phyloP scores from a whole-genome alignment of 192 early-diverging fungal species.

The Linnemannia elongata region DNA sequence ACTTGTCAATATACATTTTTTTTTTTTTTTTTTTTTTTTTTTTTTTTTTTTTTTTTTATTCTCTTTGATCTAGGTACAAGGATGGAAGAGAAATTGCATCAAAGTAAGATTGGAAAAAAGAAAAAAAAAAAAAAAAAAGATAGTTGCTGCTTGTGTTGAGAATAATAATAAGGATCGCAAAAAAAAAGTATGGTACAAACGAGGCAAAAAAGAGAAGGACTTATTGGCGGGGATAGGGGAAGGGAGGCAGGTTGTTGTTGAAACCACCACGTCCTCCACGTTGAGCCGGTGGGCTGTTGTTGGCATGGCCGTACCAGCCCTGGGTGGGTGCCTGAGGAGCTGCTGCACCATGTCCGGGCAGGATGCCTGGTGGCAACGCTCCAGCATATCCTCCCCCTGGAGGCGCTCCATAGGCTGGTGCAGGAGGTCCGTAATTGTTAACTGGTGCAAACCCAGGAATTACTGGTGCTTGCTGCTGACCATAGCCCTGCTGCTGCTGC shows the following conservation, averaged over 20 bases:
- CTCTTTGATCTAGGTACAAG: slow-evolving; percentile 5
- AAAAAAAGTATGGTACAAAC: slow-evolving; percentile 13
- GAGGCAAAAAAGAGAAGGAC: not conserved
- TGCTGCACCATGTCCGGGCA: slow-evolving; percentile 30
- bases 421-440: slow-evolving; percentile 44
- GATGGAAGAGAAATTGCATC: not conserved
- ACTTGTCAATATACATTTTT: not conserved
- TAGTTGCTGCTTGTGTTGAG: not conserved
- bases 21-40: not conserved
- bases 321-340: slow-evolving; percentile 5
- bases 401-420: slow-evolving; percentile 17
- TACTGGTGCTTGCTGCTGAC: slow-evolving; percentile 9
- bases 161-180: slow-evolving; percentile 8
- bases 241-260: slow-evolving; percentile 46
- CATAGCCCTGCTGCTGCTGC: slow-evolving; percentile 6
- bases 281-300: slow-evolving; percentile 1
- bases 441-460: slow-evolving; percentile 48
- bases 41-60: not conserved
- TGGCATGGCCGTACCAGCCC: slow-evolving; percentile 50
- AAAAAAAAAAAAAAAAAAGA: slow-evolving; percentile 20
- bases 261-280: slow-evolving; percentile 26
- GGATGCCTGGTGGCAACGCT: slow-evolving; percentile 41
- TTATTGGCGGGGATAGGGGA: slow-evolving; percentile 50
- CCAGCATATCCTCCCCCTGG: slow-evolving; percentile 24
- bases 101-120: slow-evolving; percentile 4